Evolutionary conservation across 192 early-diverging fungal species (phyloP).

Genomic region (Diversispora eburnea): DNA sequence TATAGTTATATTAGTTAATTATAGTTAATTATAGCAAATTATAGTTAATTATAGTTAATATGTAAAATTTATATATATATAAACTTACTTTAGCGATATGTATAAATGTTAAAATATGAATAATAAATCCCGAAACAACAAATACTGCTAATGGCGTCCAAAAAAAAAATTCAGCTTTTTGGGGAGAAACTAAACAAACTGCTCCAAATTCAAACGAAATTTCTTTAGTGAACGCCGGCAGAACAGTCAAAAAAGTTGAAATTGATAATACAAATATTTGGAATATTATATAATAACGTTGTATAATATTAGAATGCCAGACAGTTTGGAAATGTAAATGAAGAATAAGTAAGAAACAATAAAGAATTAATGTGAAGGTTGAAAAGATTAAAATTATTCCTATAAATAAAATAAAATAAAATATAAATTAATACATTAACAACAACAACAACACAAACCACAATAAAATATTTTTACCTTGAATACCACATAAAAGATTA

Average conservation of each 20-base stretch:
- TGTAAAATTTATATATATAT: neutral
- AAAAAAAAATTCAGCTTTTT: neutral
- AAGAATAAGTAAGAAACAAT: constrained; percentile 11
- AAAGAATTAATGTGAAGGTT: neutral
- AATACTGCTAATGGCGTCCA: neutral
- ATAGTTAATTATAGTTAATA: neutral
- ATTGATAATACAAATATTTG: neutral
- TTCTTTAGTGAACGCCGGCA: neutral
- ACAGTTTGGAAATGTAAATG: constrained; percentile 13
- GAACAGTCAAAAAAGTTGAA: neutral
- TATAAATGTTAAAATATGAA: constrained; percentile 9
- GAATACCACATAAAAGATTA: neutral
- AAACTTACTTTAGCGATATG: neutral
- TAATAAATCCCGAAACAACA: neutral
- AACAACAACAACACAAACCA: neutral
- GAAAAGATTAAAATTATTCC: neutral
- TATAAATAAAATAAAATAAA: neutral
- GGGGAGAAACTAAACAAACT: neutral
- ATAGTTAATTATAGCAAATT: neutral
- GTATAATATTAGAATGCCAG: neutral
- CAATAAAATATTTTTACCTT: neutral
- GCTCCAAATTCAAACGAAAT: constrained; percentile 11
- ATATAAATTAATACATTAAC: neutral
- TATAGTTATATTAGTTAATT: neutral
- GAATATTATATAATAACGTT: neutral